phyloP scores from a whole-genome alignment of 176 grass and related monocot species.

The Zizania latifolia region DNA sequence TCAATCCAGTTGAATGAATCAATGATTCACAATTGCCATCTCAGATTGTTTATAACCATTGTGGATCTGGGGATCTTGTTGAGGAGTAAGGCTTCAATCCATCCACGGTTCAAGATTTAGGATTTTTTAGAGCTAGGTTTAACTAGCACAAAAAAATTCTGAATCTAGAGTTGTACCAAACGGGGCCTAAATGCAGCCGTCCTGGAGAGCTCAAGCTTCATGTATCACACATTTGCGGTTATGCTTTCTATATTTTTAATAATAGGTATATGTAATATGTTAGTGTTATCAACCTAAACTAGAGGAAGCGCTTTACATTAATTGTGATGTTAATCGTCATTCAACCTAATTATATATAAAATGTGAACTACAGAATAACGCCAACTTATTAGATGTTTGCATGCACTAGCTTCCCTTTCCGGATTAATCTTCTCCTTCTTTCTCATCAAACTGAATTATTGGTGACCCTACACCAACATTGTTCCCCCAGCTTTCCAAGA shows the following conservation, averaged over 20 bases:
- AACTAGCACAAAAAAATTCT: too few species aligned
- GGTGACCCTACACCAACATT: conserved; percentile 15
- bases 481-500: conserved; percentile 23
- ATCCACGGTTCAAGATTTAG: too few species aligned
- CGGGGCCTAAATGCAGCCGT: not conserved
- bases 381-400: not conserved
- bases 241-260: too few species aligned
- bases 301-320: not conserved
- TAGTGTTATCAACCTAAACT: not conserved
- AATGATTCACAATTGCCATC: conserved; percentile 9
- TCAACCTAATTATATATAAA: not conserved
- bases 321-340: not conserved
- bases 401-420: not conserved
- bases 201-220: not conserved
- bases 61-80: conserved; percentile 30
- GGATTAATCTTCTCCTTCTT: not conserved
- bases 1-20: conserved; percentile 10
- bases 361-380: not conserved
- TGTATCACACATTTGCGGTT: not conserved
- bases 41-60: conserved; percentile 14
- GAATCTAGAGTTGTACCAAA: too few species aligned
- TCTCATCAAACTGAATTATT: conserved; percentile 13
- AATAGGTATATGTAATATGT: not conserved
- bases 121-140: too few species aligned
- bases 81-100: too few species aligned